phyloP scores from a whole-genome alignment of 495 filamentous ascomycete genomes.

The Ramalina intermedia region DNA sequence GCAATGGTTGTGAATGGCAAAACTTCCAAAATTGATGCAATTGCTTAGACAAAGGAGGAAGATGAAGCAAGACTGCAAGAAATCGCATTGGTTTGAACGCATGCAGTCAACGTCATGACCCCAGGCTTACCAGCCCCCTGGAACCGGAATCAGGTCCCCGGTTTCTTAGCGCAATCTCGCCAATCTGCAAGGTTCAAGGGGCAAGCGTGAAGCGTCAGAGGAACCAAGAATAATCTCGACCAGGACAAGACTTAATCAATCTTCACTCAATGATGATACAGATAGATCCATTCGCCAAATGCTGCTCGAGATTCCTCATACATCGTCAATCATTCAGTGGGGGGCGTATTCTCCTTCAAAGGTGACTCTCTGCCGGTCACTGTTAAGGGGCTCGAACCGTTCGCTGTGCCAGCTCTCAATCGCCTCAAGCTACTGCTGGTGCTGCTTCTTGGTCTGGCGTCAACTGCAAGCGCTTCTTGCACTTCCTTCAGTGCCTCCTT shows the following conservation, averaged over 20 bases:
- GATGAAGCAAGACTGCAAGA: background rate
- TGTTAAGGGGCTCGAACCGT: background rate
- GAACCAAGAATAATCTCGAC: background rate
- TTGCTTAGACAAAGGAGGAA: background rate
- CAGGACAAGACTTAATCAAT: background rate
- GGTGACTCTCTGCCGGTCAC: background rate
- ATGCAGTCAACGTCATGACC: background rate
- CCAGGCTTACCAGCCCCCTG: no score
- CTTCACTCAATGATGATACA: no score
- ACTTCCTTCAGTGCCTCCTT: slow-evolving; percentile 7
- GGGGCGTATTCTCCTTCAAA: background rate
- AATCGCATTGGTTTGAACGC: background rate
- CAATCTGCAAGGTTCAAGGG: background rate
- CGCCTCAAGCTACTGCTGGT: slow-evolving; percentile 11
- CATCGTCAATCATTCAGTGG: no score
- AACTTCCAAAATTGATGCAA: no score
- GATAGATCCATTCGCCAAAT: no score
- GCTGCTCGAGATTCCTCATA: no score
- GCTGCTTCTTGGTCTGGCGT: slow-evolving; percentile 10
- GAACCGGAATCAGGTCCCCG: no score
- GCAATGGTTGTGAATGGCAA: no score
- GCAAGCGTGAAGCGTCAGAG: background rate
- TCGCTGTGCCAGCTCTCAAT: background rate
- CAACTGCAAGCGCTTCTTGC: slow-evolving; percentile 6
- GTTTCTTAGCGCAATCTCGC: background rate